Conservation (phyloP, 306 rosid genomes). For the Dicorynia guianensis region DNA sequence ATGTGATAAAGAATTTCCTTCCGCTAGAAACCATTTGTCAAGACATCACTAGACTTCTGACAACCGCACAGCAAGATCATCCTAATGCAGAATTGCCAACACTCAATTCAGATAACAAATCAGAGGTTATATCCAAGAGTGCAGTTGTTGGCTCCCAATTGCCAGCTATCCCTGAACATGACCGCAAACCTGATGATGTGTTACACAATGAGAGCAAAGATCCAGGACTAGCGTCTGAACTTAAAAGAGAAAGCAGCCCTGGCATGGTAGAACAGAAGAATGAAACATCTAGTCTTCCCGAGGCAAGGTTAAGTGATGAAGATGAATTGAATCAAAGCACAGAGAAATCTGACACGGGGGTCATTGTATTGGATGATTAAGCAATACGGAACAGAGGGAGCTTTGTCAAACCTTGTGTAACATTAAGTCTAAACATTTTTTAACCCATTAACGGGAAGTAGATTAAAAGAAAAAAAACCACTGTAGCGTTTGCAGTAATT, state of each 20-base stretch:
- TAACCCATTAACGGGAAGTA: conserved; percentile 27
- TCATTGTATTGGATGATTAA: conserved; percentile 61
- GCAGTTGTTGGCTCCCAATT: conserved; percentile 37
- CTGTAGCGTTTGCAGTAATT: conserved; percentile 24
- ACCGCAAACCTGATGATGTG: conserved; percentile 41
- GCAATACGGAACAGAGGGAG: background rate
- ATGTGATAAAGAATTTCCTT: conserved; percentile 44
- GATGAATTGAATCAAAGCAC: conserved; percentile 39
- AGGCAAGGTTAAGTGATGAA: conserved; percentile 17
- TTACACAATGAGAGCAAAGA: conserved; percentile 43
- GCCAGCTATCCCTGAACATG: conserved; percentile 41
- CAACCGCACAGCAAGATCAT: conserved; percentile 44
- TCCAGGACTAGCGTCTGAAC: conserved; percentile 43
- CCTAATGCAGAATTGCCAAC: conserved; percentile 33
- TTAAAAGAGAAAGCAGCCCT: conserved; percentile 45
- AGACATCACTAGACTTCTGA: conserved; percentile 62
- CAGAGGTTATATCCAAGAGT: conserved; percentile 36
- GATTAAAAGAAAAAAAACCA: background rate
- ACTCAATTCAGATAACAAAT: conserved; percentile 34
- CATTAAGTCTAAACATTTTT: conserved; percentile 11
- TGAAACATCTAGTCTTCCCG: conserved; percentile 35
- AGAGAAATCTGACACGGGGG: conserved; percentile 45
- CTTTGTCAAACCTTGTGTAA: conserved; percentile 39
- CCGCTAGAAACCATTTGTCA: conserved; percentile 59
- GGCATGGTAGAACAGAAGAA: conserved; percentile 33